A percentile compares a stretch with the other conserved stretches of the same genome.
These are phyloP conservation scores for Calycina herbarum DNA, from an alignment of 2,329 filamentous ascomycete genomes.

Conservation along the genomic window DNA sequence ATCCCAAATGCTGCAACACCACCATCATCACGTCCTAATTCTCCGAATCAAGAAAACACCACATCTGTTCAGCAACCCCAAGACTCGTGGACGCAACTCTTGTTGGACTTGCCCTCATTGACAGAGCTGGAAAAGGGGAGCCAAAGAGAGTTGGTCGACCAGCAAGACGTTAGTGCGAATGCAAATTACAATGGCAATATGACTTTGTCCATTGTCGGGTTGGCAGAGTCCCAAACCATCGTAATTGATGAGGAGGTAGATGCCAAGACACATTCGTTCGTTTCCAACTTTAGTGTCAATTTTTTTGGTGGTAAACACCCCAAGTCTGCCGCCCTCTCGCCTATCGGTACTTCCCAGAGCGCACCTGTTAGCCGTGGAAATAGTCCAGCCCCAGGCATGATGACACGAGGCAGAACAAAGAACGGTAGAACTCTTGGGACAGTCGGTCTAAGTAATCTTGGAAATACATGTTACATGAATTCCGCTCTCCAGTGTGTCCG, in stretches of 20 bases:
- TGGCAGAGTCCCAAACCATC: slow-evolving; percentile 72
- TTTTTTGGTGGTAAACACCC: slow-evolving; percentile 36
- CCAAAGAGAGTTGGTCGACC: slow-evolving; percentile 63
- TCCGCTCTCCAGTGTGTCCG: slow-evolving; percentile 93
- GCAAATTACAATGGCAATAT: slow-evolving; percentile 74
- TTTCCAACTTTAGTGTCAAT: slow-evolving; percentile 51
- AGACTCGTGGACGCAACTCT: slow-evolving; percentile 44
- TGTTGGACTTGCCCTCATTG: slow-evolving; percentile 58
- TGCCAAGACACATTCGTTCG: slow-evolving; percentile 55
- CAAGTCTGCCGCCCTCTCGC: slow-evolving; percentile 29
- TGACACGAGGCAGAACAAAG: slow-evolving; percentile 71
- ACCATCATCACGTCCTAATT: slow-evolving; percentile 35
- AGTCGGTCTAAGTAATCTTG: slow-evolving; percentile 83
- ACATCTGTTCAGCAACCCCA: slow-evolving; percentile 28
- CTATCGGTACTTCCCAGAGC: slow-evolving; percentile 29
- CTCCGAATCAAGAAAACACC: slow-evolving; percentile 23
- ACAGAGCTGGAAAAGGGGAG: slow-evolving; percentile 59
- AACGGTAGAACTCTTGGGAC: slow-evolving; percentile 72
- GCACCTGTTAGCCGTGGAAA: slow-evolving; percentile 64
- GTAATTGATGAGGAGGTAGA: slow-evolving; percentile 79
- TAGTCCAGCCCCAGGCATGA: slow-evolving; percentile 61
- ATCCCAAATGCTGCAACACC: slow-evolving; percentile 45
- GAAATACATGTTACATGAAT: slow-evolving; percentile 99
- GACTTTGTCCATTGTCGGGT: slow-evolving; percentile 63
- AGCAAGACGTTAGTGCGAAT: slow-evolving; percentile 70